Evolutionary conservation across 1,284 basidiomycete species (phyloP).

Genomic region (Leccinum pseudoinsigne): DNA sequence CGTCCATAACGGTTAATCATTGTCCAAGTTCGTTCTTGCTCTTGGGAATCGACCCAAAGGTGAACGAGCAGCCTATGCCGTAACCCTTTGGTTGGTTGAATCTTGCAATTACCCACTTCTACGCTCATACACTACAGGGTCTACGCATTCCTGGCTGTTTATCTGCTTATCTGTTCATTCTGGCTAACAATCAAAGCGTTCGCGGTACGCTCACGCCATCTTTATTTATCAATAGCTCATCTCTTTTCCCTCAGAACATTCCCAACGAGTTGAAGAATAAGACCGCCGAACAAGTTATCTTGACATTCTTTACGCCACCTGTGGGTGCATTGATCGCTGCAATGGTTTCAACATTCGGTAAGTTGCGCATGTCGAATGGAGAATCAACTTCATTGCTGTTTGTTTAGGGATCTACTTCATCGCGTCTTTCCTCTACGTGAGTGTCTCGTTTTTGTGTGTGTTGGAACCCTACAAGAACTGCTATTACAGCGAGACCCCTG

Average conservation of each 20-base stretch:
- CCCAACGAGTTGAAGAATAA: slow-evolving; percentile 51
- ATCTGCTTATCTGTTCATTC: slow-evolving; percentile 84
- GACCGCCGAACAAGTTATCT: slow-evolving; percentile 45
- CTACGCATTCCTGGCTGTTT: slow-evolving; percentile 76
- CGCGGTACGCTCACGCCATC: slow-evolving; percentile 43
- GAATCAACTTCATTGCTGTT: background rate
- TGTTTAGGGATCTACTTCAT: slow-evolving; percentile 76
- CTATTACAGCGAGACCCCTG: slow-evolving; percentile 84
- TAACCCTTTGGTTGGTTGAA: slow-evolving; percentile 70
- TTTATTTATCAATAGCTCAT: background rate
- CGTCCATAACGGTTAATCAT: background rate
- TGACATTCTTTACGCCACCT: slow-evolving; percentile 69
- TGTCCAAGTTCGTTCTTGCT: slow-evolving; percentile 83
- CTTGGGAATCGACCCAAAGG: slow-evolving; percentile 96
- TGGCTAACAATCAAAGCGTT: slow-evolving; percentile 82
- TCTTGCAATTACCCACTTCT: background rate
- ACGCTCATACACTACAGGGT: slow-evolving; percentile 51
- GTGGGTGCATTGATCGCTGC: slow-evolving; percentile 87
- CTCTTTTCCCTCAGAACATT: slow-evolving; percentile 47
- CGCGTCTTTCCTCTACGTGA: slow-evolving; percentile 87
- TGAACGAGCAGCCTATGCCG: slow-evolving; percentile 79
- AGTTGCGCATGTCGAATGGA: slow-evolving; percentile 16
- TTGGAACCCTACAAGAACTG: slow-evolving; percentile 4
- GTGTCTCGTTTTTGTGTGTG: slow-evolving; percentile 29
- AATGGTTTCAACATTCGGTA: slow-evolving; percentile 85